Evolutionary conservation across 78 protist genomes (phyloP).

Genomic region (Dictyostelium brefeldianum): DNA sequence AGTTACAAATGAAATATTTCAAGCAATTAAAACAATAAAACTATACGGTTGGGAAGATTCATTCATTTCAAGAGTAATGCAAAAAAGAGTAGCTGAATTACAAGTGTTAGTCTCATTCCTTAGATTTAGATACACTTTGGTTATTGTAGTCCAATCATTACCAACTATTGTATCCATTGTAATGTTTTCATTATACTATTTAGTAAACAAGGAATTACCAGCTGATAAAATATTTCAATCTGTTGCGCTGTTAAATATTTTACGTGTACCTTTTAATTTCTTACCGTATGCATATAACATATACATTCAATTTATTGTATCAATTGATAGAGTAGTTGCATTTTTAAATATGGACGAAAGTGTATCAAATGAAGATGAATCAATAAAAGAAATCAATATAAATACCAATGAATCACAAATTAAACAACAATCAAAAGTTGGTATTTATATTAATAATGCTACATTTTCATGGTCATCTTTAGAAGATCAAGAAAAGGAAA

Average conservation of each 20-base stretch:
- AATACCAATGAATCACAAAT: not conserved
- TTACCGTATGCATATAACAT: slow-evolving; percentile 75
- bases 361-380: not conserved
- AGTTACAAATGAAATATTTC: slow-evolving; percentile 85
- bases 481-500: not conserved
- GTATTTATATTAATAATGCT: slow-evolving; percentile 26
- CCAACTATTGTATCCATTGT: slow-evolving; percentile 52
- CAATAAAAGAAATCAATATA: not conserved
- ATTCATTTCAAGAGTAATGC: not conserved
- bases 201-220: slow-evolving; percentile 31
- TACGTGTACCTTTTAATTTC: slow-evolving; percentile 89
- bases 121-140: slow-evolving; percentile 9
- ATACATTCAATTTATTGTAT: slow-evolving; percentile 77
- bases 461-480: slow-evolving; percentile 24
- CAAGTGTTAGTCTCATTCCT: not conserved
- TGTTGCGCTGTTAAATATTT: slow-evolving; percentile 85
- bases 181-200: slow-evolving; percentile 20
- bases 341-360: slow-evolving; percentile 46
- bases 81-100: not conserved
- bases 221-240: slow-evolving; percentile 87
- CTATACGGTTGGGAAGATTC: slow-evolving; percentile 92
- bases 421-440: not conserved
- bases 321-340: slow-evolving; percentile 66
- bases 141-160: slow-evolving; percentile 18
- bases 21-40: slow-evolving; percentile 89